A percentile compares a stretch with the other conserved stretches of the same genome.
Conservation (phyloP, 805 yeast genomes). For the Kurtzmaniella fragi region DNA sequence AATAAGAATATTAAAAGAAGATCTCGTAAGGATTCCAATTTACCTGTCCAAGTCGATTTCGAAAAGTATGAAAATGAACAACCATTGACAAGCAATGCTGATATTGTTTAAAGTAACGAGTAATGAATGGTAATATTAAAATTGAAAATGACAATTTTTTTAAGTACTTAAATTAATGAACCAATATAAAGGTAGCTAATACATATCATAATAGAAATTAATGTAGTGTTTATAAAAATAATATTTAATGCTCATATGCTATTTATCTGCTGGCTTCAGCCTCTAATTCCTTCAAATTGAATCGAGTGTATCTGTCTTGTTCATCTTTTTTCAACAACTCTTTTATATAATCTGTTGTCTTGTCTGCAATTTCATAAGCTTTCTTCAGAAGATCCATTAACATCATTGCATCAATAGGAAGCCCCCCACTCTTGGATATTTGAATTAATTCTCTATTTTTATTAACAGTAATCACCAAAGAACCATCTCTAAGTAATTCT, state of each 20-base stretch:
- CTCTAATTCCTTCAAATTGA: conserved; percentile 28
- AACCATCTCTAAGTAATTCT: conserved; percentile 72
- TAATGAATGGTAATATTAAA: no score
- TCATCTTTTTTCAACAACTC: conserved; percentile 51
- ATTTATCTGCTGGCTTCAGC: conserved; percentile 29
- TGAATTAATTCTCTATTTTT: conserved; percentile 90
- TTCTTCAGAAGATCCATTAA: conserved; percentile 64
- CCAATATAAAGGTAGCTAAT: no score
- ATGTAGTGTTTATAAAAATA: no score
- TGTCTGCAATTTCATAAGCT: conserved; percentile 61
- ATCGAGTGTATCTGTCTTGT: conserved; percentile 34
- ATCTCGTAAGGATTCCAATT: conserved; percentile 52
- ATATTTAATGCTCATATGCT: background rate
- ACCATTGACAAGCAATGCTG: background rate
- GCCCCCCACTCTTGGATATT: conserved; percentile 83
- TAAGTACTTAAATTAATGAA: no score
- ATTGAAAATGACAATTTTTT: no score
- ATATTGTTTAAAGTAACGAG: background rate
- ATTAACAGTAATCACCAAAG: conserved; percentile 79
- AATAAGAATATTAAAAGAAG: conserved; percentile 24
- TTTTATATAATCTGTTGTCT: conserved; percentile 60
- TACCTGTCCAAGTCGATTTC: conserved; percentile 37
- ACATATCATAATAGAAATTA: no score
- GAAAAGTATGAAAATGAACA: conserved; percentile 9
- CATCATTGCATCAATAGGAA: conserved; percentile 68